Conservation (phyloP, 106 monocot genomes). For the Apostasia ramifera region DNA sequence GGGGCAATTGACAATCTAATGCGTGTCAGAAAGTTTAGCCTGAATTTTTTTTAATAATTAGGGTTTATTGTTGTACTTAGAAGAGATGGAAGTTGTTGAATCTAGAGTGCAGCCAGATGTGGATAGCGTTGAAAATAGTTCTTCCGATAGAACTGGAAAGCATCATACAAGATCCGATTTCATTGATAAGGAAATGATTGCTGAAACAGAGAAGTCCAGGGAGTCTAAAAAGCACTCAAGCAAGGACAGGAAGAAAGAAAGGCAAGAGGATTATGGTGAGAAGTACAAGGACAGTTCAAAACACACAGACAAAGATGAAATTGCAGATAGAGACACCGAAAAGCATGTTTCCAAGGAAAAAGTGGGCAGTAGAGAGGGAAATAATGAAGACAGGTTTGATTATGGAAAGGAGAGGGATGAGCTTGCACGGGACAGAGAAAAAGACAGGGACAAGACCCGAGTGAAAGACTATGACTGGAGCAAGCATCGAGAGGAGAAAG, state of each 20-base stretch:
- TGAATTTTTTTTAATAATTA: neutral
- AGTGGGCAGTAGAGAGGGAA: slow-evolving; percentile 11
- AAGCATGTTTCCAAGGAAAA: slow-evolving; percentile 20
- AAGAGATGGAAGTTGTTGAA: neutral
- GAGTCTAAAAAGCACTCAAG: slow-evolving; percentile 34
- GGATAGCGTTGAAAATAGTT: neutral
- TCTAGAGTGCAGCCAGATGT: neutral
- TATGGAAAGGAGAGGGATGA: slow-evolving; percentile 15
- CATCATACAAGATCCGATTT: neutral
- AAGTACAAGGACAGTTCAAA: slow-evolving; percentile 21
- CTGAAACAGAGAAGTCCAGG: slow-evolving; percentile 5
- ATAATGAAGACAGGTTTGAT: slow-evolving; percentile 4
- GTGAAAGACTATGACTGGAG: slow-evolving; percentile 3
- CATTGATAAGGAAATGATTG: neutral
- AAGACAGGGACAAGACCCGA: slow-evolving; percentile 11
- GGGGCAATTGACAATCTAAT: neutral
- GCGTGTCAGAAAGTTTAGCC: neutral
- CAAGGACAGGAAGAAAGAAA: slow-evolving; percentile 28
- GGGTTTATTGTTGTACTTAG: neutral
- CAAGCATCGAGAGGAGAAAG: neutral
- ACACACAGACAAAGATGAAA: slow-evolving; percentile 13
- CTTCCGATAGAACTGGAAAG: neutral
- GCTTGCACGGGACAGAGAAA: slow-evolving; percentile 10
- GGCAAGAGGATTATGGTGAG: slow-evolving; percentile 1
- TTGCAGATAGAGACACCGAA: slow-evolving; percentile 4